These are phyloP conservation scores for Bruguiera gymnorhiza DNA, from an alignment of 345 rosid species.

Conservation along the genomic window DNA sequence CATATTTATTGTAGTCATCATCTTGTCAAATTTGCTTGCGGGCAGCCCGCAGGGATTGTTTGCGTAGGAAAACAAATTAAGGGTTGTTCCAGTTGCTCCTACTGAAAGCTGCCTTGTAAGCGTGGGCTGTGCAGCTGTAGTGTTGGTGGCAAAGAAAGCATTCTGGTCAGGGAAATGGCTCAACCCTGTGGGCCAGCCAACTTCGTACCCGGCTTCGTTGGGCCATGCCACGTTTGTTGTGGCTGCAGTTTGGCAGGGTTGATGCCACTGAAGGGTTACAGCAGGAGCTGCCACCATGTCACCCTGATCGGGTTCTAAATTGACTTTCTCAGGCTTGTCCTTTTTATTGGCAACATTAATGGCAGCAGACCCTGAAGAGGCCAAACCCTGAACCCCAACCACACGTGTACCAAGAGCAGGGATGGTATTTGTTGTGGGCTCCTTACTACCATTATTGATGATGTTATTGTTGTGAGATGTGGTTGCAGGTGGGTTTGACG, in stretches of 20 bases:
- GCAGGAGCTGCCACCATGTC: constrained; percentile 14
- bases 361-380: neutral
- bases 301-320: constrained; percentile 13
- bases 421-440: neutral
- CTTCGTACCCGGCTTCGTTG: constrained; percentile 18
- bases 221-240: constrained; percentile 28
- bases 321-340: constrained; percentile 5
- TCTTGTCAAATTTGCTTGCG: neutral
- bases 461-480: constrained; percentile 1
- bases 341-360: too few relatives aligned
- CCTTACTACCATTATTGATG: constrained; percentile 1
- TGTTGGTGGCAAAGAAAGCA: constrained; percentile 3
- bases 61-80: neutral
- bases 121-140: constrained; percentile 1
- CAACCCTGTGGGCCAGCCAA: constrained; percentile 32
- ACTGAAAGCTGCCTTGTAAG: constrained; percentile 25
- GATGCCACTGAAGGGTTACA: constrained; percentile 24
- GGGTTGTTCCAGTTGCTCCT: constrained; percentile 6
- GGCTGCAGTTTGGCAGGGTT: constrained; percentile 11
- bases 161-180: constrained; percentile 18
- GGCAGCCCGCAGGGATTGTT: constrained; percentile 14
- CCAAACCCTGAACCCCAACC: neutral
- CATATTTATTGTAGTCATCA: constrained; percentile 3
- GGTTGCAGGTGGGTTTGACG: constrained; percentile 1
- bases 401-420: neutral